Percentiles rank a stretch among this genome's conserved stretches.
Conservation (phyloP, 2,329 filamentous ascomycete species). For the Talaromyces rugulosus region DNA sequence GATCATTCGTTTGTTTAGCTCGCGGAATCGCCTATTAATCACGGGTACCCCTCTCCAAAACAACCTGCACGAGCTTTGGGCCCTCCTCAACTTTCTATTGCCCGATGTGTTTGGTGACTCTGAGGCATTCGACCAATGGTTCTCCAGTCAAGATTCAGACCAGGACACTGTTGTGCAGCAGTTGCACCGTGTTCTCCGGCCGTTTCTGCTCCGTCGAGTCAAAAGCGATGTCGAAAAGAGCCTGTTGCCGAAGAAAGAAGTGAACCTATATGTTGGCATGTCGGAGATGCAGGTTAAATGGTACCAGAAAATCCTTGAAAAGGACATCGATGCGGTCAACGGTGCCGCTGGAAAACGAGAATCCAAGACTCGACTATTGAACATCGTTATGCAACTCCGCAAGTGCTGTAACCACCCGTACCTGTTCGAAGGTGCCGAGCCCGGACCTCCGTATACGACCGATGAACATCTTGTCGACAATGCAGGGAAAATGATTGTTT, state of each 20-base stretch:
- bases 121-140: conserved; percentile 97
- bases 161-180: conserved; percentile 96
- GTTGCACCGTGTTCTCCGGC: conserved; percentile 84
- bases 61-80: conserved; percentile 97
- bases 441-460: conserved; percentile 94
- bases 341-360: conserved; percentile 94
- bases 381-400: conserved; percentile 98
- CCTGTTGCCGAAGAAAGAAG: conserved; percentile 90
- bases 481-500: conserved; percentile 93
- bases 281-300: conserved; percentile 98
- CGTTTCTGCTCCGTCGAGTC: conserved; percentile 90
- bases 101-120: conserved; percentile 97
- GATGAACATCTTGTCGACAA: conserved; percentile 94
- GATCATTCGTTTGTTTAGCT: conserved; percentile 94
- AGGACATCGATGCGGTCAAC: conserved; percentile 98
- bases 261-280: conserved; percentile 97
- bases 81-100: conserved; percentile 92
- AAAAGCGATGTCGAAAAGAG: conserved; percentile 99
- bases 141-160: conserved; percentile 82
- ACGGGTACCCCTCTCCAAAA: conserved; percentile 97
- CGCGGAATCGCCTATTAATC: conserved; percentile 88
- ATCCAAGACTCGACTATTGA: conserved; percentile 92
- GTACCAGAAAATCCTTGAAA: conserved; percentile 98
- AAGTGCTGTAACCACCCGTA: conserved; percentile 99
- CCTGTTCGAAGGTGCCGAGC: conserved; percentile 94